phyloP scores from a whole-genome alignment of 345 rosid species.

The Citrus sp. region DNA sequence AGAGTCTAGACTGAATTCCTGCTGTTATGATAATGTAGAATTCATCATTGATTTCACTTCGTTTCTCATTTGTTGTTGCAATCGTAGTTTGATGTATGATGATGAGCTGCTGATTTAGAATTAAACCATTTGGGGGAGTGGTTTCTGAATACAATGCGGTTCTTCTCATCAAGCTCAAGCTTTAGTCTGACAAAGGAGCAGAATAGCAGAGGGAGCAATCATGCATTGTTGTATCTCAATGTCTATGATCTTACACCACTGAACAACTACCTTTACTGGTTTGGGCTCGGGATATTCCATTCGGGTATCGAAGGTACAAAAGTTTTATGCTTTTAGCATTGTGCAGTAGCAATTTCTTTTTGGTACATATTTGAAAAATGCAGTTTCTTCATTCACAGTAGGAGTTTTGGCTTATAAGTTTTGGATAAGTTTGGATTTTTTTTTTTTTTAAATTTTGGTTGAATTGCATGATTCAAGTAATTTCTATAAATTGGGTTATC shows the following conservation, averaged over 20 bases:
- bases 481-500: not conserved
- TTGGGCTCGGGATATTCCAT: conserved; percentile 94
- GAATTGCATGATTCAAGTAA: not conserved
- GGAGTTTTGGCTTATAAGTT: not conserved
- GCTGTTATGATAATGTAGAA: not conserved
- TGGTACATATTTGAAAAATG: not conserved
- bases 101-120: conserved; percentile 28
- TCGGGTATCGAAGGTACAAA: conserved; percentile 84
- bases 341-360: not conserved
- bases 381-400: not conserved
- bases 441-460: too few species aligned
- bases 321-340: conserved; percentile 2
- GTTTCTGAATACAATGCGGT: conserved; percentile 50
- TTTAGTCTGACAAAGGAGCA: conserved; percentile 49
- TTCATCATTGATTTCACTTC: not conserved
- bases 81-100: conserved; percentile 11
- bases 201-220: conserved; percentile 28
- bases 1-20: not conserved
- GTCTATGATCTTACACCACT: conserved; percentile 95
- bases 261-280: conserved; percentile 87
- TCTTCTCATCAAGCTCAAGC: conserved; percentile 59
- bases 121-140: conserved; percentile 14
- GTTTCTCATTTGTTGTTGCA: not conserved
- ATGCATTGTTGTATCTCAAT: conserved; percentile 60
- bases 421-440: not conserved